These are phyloP conservation scores for Chenopodium suecicum DNA, from an alignment of 148 eudicot genomes.

Conservation along the genomic window DNA sequence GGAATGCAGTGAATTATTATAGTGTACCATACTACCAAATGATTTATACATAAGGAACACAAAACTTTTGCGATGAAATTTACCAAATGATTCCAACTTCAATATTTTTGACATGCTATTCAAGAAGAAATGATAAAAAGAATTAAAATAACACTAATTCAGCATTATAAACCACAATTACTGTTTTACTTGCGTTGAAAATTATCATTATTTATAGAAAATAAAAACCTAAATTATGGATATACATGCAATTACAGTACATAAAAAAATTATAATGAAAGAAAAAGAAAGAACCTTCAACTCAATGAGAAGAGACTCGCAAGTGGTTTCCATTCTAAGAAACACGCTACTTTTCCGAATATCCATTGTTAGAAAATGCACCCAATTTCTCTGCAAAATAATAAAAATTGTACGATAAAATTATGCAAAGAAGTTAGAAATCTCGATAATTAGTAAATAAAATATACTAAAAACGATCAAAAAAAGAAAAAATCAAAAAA, in stretches of 20 bases:
- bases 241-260: background rate
- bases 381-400: constrained; percentile 1
- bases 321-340: constrained; percentile 54
- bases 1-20: background rate
- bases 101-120: background rate
- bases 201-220: background rate
- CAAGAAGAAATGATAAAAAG: background rate
- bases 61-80: too few species aligned
- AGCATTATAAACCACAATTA: background rate
- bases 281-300: constrained; percentile 48
- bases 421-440: too few species aligned
- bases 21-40: too few species aligned
- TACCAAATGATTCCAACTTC: too few species aligned
- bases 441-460: too few species aligned
- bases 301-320: constrained; percentile 58
- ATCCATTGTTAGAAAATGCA: constrained; percentile 11
- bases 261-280: background rate
- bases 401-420: too few species aligned
- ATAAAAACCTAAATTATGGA: background rate
- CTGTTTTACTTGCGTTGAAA: background rate
- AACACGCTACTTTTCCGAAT: constrained; percentile 34
- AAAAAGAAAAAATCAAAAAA: background rate
- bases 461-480: background rate
- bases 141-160: background rate
- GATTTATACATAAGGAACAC: too few species aligned